These are phyloP conservation scores for Elaeis guineensis DNA, from an alignment of 176 grass and related monocot species.

Conservation along the genomic window DNA sequence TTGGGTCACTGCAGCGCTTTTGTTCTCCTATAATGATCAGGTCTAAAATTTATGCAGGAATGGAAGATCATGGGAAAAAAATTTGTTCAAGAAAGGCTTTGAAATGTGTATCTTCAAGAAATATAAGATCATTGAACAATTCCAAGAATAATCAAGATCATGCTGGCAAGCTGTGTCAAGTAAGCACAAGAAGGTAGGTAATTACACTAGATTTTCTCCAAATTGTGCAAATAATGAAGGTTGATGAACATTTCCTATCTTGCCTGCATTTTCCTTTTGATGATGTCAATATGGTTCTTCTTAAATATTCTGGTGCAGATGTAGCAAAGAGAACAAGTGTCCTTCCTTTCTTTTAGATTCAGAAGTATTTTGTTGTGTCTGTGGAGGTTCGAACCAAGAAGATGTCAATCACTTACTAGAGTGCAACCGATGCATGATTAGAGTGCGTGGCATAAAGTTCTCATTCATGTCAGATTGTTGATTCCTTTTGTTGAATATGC, in stretches of 20 bases:
- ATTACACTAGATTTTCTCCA: constrained; percentile 2
- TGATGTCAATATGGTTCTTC: too few relatives aligned
- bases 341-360: constrained; percentile 16
- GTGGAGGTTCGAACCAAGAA: constrained; percentile 62
- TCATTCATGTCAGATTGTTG: too few relatives aligned
- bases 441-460: constrained; percentile 25
- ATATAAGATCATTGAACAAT: constrained; percentile 16
- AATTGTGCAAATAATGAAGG: too few relatives aligned
- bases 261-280: too few relatives aligned
- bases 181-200: constrained; percentile 36
- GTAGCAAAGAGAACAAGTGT: constrained; percentile 23
- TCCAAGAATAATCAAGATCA: constrained; percentile 16
- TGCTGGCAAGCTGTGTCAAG: constrained; percentile 23
- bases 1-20: background rate
- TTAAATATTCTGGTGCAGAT: constrained; percentile 16
- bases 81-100: constrained; percentile 21
- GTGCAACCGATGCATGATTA: constrained; percentile 76
- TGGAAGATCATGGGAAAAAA: constrained; percentile 21
- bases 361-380: constrained; percentile 79
- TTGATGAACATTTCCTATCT: too few relatives aligned
- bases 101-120: constrained; percentile 18
- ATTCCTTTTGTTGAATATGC: too few relatives aligned
- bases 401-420: constrained; percentile 64
- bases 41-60: constrained; percentile 29
- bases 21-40: constrained; percentile 18